phyloP scores from a whole-genome alignment of 108 stramenopile genomes.

The Pseudonitzschia multiseries region DNA sequence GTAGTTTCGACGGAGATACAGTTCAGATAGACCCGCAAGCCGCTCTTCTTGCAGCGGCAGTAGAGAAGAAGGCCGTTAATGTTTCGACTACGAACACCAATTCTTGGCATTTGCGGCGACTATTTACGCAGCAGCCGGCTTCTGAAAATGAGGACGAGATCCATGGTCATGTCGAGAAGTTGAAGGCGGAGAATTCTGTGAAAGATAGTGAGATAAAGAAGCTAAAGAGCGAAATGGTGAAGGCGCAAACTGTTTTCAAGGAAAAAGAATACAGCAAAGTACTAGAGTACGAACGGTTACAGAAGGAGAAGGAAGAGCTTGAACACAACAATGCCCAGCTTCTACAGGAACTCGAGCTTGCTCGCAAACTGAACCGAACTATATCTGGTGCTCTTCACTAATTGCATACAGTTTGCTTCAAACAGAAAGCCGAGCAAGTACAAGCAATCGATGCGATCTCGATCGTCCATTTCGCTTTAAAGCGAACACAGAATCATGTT shows the following conservation, averaged over 20 bases:
- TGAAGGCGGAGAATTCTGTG: slow-evolving; percentile 38
- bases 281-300: slow-evolving; percentile 48
- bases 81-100: background rate
- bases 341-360: slow-evolving; percentile 50
- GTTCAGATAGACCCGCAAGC: slow-evolving; percentile 30
- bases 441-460: background rate
- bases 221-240: slow-evolving; percentile 55
- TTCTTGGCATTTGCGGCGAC: slow-evolving; percentile 20
- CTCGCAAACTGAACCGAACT: slow-evolving; percentile 31
- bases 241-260: slow-evolving; percentile 48
- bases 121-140: slow-evolving; percentile 18
- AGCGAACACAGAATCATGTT: too few species aligned
- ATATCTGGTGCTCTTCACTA: background rate
- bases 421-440: background rate
- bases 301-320: slow-evolving; percentile 48
- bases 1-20: background rate
- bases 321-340: slow-evolving; percentile 51
- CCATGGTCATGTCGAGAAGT: slow-evolving; percentile 19
- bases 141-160: slow-evolving; percentile 11
- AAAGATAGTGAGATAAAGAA: slow-evolving; percentile 42
- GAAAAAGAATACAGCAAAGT: slow-evolving; percentile 52
- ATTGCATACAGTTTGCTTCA: background rate
- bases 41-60: slow-evolving; percentile 33
- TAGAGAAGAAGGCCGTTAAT: slow-evolving; percentile 22
- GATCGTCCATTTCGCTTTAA: too few species aligned